A percentile compares a stretch with the other conserved stretches of the same genome.
Evolutionary conservation across 2,329 filamentous ascomycete species (phyloP).

Genomic region (Magnaporthiopsis poae): DNA sequence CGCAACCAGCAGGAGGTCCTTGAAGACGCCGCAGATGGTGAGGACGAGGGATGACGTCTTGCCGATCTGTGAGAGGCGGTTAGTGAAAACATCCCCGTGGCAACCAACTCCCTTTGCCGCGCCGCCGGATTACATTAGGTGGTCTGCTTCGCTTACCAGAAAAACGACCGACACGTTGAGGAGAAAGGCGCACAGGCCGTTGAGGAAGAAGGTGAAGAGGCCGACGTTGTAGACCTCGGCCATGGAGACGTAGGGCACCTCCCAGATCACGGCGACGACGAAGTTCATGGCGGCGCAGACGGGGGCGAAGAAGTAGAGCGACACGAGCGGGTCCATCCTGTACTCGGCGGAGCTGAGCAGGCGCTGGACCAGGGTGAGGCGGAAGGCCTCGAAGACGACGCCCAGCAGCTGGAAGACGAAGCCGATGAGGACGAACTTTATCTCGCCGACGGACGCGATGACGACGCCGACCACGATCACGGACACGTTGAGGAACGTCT

Average conservation of each 20-base stretch:
- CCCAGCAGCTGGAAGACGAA: constrained; percentile 71
- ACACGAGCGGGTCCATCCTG: constrained; percentile 87
- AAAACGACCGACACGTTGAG: constrained; percentile 81
- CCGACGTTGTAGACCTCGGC: constrained; percentile 65
- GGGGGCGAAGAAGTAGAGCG: constrained; percentile 81
- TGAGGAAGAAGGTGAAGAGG: constrained; percentile 60
- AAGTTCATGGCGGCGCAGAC: constrained; percentile 77
- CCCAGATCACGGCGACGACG: constrained; percentile 60
- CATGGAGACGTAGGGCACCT: constrained; percentile 60
- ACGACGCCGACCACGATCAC: constrained; percentile 90
- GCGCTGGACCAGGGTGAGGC: constrained; percentile 75
- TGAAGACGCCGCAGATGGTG: constrained; percentile 77
- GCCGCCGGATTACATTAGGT: not conserved
- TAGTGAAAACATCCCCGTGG: not conserved
- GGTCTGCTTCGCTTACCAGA: constrained; percentile 48
- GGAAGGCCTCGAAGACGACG: constrained; percentile 71
- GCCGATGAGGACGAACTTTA: constrained; percentile 75
- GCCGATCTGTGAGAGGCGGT: constrained; percentile 52
- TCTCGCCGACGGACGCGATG: constrained; percentile 89
- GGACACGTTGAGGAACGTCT: constrained; percentile 83
- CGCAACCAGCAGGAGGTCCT: constrained; percentile 73
- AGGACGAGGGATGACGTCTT: constrained; percentile 79
- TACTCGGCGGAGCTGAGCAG: constrained; percentile 73
- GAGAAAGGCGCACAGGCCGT: constrained; percentile 68
- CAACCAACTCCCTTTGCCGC: too few species aligned